phyloP scores from a whole-genome alignment of 345 rosid genomes.

The Toxicodendron radicans region DNA sequence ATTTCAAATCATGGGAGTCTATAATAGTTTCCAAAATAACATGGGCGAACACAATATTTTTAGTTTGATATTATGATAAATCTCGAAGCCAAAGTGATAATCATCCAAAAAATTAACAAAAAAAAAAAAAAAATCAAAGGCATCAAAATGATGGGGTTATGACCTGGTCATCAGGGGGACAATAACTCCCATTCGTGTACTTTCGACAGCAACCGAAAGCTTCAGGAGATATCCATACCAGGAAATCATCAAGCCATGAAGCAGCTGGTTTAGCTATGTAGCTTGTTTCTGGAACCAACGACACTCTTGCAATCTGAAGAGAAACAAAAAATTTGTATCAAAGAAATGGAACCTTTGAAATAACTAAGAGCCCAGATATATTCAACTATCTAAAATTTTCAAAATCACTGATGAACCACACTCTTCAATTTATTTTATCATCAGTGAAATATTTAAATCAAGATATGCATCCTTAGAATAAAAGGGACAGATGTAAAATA shows the following conservation, averaged over 20 bases:
- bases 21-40: too few species aligned
- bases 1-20: too few species aligned
- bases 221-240: slow-evolving; percentile 97
- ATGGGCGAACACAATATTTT: too few species aligned
- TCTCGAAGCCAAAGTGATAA: not conserved
- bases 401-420: not conserved
- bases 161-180: slow-evolving; percentile 98
- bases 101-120: not conserved
- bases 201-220: slow-evolving; percentile 98
- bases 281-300: slow-evolving; percentile 77
- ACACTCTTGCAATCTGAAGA: slow-evolving; percentile 77
- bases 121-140: slow-evolving; percentile 8
- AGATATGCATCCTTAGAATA: not conserved
- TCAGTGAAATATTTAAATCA: not conserved
- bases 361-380: not conserved
- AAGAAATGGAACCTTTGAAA: slow-evolving; percentile 2
- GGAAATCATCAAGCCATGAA: slow-evolving; percentile 99
- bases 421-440: not conserved
- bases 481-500: not conserved
- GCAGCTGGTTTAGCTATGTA: slow-evolving; percentile 99
- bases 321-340: slow-evolving; percentile 20
- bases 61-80: too few species aligned
- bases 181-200: slow-evolving; percentile 85
- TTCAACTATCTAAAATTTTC: not conserved
- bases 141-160: slow-evolving; percentile 17